A percentile compares a stretch with the other conserved stretches of the same genome.
phyloP scores from a whole-genome alignment of 305 asterid genomes.

The Rubia tinctorum region DNA sequence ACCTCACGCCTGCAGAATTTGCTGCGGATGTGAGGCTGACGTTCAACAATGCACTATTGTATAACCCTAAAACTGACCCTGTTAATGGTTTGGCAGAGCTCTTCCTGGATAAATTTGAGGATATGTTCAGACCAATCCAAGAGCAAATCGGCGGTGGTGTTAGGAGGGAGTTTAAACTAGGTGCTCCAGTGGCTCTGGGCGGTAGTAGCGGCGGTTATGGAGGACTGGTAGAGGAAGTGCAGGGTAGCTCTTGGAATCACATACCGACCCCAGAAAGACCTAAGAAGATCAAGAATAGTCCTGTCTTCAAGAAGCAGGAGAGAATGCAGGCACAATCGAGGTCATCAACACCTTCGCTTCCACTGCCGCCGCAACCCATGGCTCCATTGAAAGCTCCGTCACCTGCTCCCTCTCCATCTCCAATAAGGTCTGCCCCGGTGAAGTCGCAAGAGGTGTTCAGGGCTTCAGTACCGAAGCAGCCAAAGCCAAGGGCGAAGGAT shows the following conservation, averaged over 20 bases:
- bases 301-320: constrained; percentile 48
- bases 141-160: constrained; percentile 36
- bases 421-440: constrained; percentile 45
- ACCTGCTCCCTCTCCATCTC: constrained; percentile 39
- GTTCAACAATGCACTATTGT: constrained; percentile 83
- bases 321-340: constrained; percentile 67
- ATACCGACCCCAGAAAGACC: constrained; percentile 43
- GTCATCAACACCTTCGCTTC: constrained; percentile 65
- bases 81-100: constrained; percentile 65
- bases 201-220: constrained; percentile 15
- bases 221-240: constrained; percentile 53
- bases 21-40: constrained; percentile 82
- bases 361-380: constrained; percentile 36
- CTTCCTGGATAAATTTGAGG: constrained; percentile 63
- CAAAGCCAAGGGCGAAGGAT: constrained; percentile 94
- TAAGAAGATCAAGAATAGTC: constrained; percentile 48
- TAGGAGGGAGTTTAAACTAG: constrained; percentile 21
- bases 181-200: constrained; percentile 4
- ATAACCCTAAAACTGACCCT: constrained; percentile 81
- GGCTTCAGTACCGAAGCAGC: constrained; percentile 45
- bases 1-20: constrained; percentile 57
- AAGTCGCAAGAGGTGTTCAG: constrained; percentile 32
- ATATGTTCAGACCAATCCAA: constrained; percentile 64
- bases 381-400: constrained; percentile 26
- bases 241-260: constrained; percentile 79